phyloP scores from a whole-genome alignment of 2,329 filamentous ascomycete genomes.

The Chaetothyriales sp. region DNA sequence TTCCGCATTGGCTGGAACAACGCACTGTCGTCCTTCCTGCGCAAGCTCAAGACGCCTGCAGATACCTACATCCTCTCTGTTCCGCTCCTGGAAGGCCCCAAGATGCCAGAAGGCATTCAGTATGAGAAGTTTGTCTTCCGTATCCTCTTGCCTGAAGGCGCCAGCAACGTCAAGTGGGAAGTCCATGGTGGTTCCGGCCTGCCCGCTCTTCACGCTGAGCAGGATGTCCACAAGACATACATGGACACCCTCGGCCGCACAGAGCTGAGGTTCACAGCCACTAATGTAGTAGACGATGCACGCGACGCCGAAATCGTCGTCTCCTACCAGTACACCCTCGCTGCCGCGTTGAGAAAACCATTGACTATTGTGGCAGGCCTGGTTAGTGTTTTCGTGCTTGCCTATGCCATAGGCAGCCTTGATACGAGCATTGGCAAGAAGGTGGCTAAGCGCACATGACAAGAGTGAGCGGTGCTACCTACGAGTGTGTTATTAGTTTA shows the following conservation, averaged over 20 bases:
- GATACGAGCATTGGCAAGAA: slow-evolving; percentile 64
- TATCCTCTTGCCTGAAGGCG: slow-evolving; percentile 80
- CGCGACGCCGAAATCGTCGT: slow-evolving; percentile 52
- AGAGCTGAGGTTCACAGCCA: slow-evolving; percentile 59
- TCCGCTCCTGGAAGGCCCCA: slow-evolving; percentile 85
- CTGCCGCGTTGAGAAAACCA: slow-evolving; percentile 69
- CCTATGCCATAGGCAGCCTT: slow-evolving; percentile 61
- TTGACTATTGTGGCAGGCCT: slow-evolving; percentile 61
- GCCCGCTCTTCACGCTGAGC: slow-evolving; percentile 49
- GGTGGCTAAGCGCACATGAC: slow-evolving; percentile 17
- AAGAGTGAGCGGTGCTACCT: not conserved
- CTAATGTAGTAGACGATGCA: slow-evolving; percentile 82
- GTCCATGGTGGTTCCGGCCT: slow-evolving; percentile 68
- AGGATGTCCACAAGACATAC: slow-evolving; percentile 65
- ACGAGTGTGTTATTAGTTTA: not conserved
- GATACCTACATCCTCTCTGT: slow-evolving; percentile 76
- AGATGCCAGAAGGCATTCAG: slow-evolving; percentile 67
- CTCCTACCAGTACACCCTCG: slow-evolving; percentile 68
- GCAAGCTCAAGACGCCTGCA: slow-evolving; percentile 40
- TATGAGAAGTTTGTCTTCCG: slow-evolving; percentile 69
- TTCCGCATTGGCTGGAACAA: slow-evolving; percentile 96
- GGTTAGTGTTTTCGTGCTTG: slow-evolving; percentile 56
- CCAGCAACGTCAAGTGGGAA: slow-evolving; percentile 45
- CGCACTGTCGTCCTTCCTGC: slow-evolving; percentile 61
- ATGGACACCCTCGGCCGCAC: slow-evolving; percentile 88